phyloP scores from a whole-genome alignment of 2,329 filamentous ascomycete species.

The Endothia cerciana region DNA sequence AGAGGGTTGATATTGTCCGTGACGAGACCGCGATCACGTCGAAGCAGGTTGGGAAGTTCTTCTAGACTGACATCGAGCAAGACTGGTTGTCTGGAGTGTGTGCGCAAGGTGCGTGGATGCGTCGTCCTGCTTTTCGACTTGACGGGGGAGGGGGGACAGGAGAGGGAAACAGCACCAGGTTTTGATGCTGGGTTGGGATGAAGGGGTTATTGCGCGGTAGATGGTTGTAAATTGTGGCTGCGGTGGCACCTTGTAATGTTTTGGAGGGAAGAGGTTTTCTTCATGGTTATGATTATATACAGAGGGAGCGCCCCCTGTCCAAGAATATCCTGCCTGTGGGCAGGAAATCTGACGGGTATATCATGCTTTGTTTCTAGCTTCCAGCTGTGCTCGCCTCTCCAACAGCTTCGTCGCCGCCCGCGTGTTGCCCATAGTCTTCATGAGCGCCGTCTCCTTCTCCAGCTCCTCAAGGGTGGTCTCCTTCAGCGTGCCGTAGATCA shows the following conservation, averaged over 20 bases:
- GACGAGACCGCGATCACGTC: constrained; percentile 34
- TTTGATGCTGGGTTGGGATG: neutral
- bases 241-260: neutral
- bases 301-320: neutral
- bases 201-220: neutral
- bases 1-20: constrained; percentile 31
- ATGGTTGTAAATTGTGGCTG: neutral
- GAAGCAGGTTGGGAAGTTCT: constrained; percentile 58
- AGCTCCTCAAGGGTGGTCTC: constrained; percentile 54
- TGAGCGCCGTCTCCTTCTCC: constrained; percentile 41
- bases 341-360: constrained; percentile 27
- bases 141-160: too few species aligned
- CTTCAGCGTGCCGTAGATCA: constrained; percentile 65
- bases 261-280: neutral
- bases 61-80: constrained; percentile 41
- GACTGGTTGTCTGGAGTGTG: constrained; percentile 14
- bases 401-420: constrained; percentile 40
- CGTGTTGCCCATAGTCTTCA: constrained; percentile 33
- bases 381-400: constrained; percentile 28
- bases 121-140: too few species aligned
- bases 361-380: neutral
- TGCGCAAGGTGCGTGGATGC: neutral
- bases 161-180: neutral
- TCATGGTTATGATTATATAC: neutral
- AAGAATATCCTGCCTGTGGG: constrained; percentile 7